These are phyloP conservation scores for Tetrapisispora nanseiensis DNA, from an alignment of 805 yeast genomes.

Conservation along the genomic window DNA sequence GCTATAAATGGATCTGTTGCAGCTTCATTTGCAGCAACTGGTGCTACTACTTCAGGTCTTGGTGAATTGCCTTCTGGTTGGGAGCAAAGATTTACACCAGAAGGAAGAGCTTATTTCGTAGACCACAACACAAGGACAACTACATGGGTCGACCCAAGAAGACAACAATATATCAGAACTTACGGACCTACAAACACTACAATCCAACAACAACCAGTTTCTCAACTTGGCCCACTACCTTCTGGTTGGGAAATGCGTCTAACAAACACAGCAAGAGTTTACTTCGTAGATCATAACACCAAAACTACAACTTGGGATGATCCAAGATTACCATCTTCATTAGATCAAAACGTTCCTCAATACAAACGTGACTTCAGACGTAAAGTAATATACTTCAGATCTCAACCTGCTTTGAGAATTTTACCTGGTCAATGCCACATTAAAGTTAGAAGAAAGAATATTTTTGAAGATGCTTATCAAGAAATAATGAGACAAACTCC, in stretches of 20 bases:
- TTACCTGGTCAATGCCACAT: constrained; percentile 98
- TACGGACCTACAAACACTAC: constrained; percentile 80
- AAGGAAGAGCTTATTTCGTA: constrained; percentile 95
- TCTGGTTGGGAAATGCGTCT: constrained; percentile 99
- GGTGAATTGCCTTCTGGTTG: constrained; percentile 98
- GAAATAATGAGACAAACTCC: constrained; percentile 99
- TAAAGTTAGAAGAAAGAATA: constrained; percentile 92
- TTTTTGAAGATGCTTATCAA: constrained; percentile 95
- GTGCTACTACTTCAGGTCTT: constrained; percentile 88
- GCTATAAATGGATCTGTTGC: constrained; percentile 46
- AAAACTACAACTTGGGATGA: constrained; percentile 99
- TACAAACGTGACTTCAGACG: constrained; percentile 98
- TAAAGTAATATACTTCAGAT: constrained; percentile 92
- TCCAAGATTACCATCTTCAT: constrained; percentile 92
- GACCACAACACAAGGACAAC: constrained; percentile 99
- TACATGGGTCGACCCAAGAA: constrained; percentile 99
- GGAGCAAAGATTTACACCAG: constrained; percentile 98
- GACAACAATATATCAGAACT: constrained; percentile 95
- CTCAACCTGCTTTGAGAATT: constrained; percentile 95
- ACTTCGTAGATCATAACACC: constrained; percentile 97
- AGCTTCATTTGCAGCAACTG: constrained; percentile 55
- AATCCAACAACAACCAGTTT: constrained; percentile 94
- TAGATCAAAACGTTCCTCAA: constrained; percentile 98
- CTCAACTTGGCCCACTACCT: constrained; percentile 95
- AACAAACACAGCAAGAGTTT: constrained; percentile 96